A percentile compares a stretch with the other conserved stretches of the same genome.
phyloP scores from a whole-genome alignment of 192 early-diverging fungal genomes.

The Linnemannia schmuckeri region DNA sequence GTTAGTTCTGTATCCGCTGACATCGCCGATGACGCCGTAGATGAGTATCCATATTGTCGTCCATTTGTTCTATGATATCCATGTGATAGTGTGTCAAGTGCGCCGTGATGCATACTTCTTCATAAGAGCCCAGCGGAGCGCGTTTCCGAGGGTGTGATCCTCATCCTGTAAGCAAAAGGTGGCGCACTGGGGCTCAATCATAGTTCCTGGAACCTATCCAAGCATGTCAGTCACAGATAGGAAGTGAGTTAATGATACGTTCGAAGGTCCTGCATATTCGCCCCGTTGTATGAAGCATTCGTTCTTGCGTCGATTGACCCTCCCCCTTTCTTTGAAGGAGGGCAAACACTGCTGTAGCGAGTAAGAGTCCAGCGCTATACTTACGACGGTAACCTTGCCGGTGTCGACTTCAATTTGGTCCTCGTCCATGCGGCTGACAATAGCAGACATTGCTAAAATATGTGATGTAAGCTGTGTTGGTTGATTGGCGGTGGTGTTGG shows the following conservation, averaged over 20 bases:
- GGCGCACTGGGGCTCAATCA: conserved; percentile 78
- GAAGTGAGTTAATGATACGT: neutral
- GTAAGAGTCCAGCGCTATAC: neutral
- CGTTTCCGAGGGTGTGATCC: conserved; percentile 97
- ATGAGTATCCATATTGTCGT: too few relatives aligned
- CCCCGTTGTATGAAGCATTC: neutral
- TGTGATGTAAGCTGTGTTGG: neutral
- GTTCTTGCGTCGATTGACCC: neutral
- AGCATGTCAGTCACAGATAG: neutral
- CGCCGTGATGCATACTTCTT: conserved; percentile 82
- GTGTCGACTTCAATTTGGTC: conserved; percentile 43
- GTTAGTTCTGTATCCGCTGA: neutral
- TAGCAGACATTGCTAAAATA: conserved; percentile 22
- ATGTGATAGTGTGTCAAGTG: neutral
- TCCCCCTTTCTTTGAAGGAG: neutral
- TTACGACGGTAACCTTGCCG: conserved; percentile 66
- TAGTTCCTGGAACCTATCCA: conserved; percentile 66
- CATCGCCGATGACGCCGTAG: too few relatives aligned
- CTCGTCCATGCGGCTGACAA: conserved; percentile 38
- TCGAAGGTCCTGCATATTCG: neutral
- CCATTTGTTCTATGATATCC: neutral
- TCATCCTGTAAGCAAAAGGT: conserved; percentile 94
- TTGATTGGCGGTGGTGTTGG: neutral
- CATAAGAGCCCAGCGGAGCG: conserved; percentile 93
- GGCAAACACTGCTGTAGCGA: neutral